phyloP scores from a whole-genome alignment of 2,329 filamentous ascomycete genomes.

The Balansia obtecta region DNA sequence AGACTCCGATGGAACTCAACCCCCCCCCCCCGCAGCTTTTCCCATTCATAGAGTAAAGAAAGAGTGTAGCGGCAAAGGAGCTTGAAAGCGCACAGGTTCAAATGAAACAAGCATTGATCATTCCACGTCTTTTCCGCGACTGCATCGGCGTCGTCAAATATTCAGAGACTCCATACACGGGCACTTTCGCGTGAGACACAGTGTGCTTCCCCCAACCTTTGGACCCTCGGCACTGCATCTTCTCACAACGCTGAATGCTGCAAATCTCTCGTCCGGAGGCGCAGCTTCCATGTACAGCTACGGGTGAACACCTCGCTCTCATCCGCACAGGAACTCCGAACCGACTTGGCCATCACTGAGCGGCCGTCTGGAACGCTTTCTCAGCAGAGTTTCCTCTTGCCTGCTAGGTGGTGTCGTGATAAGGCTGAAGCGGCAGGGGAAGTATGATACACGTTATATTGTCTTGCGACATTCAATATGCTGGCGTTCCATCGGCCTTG shows the following conservation, averaged over 20 bases:
- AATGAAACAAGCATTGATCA: too few species aligned
- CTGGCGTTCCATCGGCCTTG: constrained; percentile 26
- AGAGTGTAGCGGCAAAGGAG: too few species aligned
- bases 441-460: constrained; percentile 50
- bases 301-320: constrained; percentile 21
- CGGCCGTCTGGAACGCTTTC: constrained; percentile 34
- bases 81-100: too few species aligned
- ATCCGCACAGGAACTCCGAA: background rate
- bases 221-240: constrained; percentile 46
- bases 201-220: constrained; percentile 38
- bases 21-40: too few species aligned
- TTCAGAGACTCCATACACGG: too few species aligned
- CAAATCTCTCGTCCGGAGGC: constrained; percentile 41
- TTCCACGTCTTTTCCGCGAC: too few species aligned
- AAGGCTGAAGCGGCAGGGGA: constrained; percentile 26
- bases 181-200: too few species aligned
- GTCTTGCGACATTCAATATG: constrained; percentile 27
- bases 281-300: constrained; percentile 57
- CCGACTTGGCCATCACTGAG: constrained; percentile 38
- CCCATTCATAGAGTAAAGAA: too few species aligned
- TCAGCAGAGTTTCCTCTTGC: constrained; percentile 47
- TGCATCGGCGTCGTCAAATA: too few species aligned
- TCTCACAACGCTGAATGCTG: constrained; percentile 48
- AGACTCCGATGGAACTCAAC: too few species aligned
- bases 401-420: constrained; percentile 51